phyloP scores from a whole-genome alignment of 2,329 filamentous ascomycete species.

The Talaromyces pinophilus region DNA sequence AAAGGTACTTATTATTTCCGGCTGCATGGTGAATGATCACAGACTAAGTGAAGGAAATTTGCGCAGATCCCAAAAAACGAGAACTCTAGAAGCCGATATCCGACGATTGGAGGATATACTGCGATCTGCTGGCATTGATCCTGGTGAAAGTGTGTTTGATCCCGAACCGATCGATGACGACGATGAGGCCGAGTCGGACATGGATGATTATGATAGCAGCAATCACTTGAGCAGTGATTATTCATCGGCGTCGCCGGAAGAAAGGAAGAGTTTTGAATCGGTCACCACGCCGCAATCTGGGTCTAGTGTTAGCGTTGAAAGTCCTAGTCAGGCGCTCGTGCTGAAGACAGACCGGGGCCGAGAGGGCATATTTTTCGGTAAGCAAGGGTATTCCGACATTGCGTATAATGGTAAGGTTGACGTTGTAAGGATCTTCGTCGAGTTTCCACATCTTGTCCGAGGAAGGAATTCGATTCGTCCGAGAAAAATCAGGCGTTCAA shows the following conservation, averaged over 20 bases:
- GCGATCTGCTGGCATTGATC: slow-evolving; percentile 22
- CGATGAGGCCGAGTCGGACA: slow-evolving; percentile 9
- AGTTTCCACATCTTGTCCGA: slow-evolving; percentile 96
- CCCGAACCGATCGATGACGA: not conserved
- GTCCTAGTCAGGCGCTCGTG: not conserved
- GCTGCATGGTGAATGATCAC: not conserved
- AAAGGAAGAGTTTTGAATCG: slow-evolving; percentile 6
- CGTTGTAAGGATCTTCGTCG: slow-evolving; percentile 72
- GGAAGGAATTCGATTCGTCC: slow-evolving; percentile 95
- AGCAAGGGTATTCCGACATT: slow-evolving; percentile 25
- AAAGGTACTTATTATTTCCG: slow-evolving; percentile 15
- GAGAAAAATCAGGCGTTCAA: slow-evolving; percentile 87
- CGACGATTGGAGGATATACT: slow-evolving; percentile 20
- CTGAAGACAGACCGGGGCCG: slow-evolving; percentile 67
- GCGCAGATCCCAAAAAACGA: slow-evolving; percentile 8
- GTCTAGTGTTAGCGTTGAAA: slow-evolving; percentile 3
- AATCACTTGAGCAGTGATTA: not conserved
- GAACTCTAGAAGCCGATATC: slow-evolving; percentile 11
- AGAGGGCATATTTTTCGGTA: slow-evolving; percentile 89
- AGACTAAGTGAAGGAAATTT: not conserved
- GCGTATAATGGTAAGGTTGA: slow-evolving; percentile 26
- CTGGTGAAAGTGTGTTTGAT: slow-evolving; percentile 13
- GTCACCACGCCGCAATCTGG: slow-evolving; percentile 8
- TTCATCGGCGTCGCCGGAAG: slow-evolving; percentile 13
- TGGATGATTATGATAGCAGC: slow-evolving; percentile 7